Evolutionary conservation across 352 stramenopile genomes (phyloP), one percentile per base, ranked within the genome.

Genomic region (Phytopythium aichiense): DNA sequence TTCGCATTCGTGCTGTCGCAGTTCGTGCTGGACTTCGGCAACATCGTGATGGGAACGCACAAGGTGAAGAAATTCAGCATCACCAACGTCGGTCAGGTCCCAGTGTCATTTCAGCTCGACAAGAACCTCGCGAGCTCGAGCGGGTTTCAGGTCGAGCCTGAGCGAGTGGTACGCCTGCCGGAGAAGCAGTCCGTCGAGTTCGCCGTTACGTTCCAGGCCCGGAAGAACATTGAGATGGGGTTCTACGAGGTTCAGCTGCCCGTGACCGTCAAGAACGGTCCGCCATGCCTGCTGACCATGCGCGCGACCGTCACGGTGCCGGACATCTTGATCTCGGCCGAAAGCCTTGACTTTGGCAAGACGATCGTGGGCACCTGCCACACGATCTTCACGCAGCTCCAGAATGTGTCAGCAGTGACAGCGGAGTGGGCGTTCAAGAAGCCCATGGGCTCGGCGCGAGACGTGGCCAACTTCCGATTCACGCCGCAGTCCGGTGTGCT

Each of bases 11-110:
- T 97, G 48, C 59, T 97, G 18, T 96, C 88, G 4, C 79, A 92
- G 58, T 98, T 98, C 63, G 79, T 96, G 1, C 77, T 96, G 28
- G 94, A 98, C 65, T 98, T 98, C 67, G 94, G 94, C 0, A 95
- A 98, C 63, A 89, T 98, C 54, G 89, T 98, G 12, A 61, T 92
- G 5, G 95, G 94, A 7, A 88, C 89, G 9, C 93, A 95, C 60
- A 92, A 92, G 61, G 93, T 97, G 58, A 95, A 94, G 35, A 91
- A 89, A 42, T 98, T 98, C 55, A 83, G 74, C 40, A 81, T 98
- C 28, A 94, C 88, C 11, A 98, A 98, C 69, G 95, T 95, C 20
- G 90, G 87, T 0, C 73, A 82, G 43, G 77, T 91, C 20, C 72
- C 90, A 28, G 72, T 94, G 12, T 96, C 81, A 13, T 98, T 98